Conservation (phyloP, 352 stramenopile species). For the Phytophthora ramorum region DNA sequence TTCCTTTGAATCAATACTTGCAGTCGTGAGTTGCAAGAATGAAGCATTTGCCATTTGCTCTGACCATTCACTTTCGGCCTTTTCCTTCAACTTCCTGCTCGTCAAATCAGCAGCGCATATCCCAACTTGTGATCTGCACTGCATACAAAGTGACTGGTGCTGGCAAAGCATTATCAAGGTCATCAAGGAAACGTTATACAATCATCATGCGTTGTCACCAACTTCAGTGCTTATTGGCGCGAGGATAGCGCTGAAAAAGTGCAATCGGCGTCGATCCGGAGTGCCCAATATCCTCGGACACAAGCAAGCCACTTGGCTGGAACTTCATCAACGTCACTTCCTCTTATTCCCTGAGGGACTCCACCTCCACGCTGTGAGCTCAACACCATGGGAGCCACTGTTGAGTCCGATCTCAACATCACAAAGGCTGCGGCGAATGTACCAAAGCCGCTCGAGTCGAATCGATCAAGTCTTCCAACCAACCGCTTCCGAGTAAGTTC, state of each 20-base stretch:
- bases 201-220: conserved; percentile 17
- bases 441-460: neutral
- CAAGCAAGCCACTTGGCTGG: neutral
- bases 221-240: conserved; percentile 14
- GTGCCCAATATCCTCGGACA: neutral
- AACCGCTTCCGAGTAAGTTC: conserved; percentile 49
- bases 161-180: neutral
- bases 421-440: neutral
- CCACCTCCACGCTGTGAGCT: neutral
- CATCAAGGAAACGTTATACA: conserved; percentile 21
- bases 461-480: conserved; percentile 2
- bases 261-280: neutral
- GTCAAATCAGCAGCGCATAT: neutral
- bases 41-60: neutral
- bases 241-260: conserved; percentile 14
- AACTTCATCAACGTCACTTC: neutral
- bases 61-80: neutral
- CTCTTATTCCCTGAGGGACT: neutral
- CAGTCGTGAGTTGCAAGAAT: neutral
- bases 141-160: neutral
- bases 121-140: neutral
- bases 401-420: neutral
- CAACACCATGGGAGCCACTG: conserved; percentile 4
- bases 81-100: neutral
- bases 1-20: conserved; percentile 1